Conservation (phyloP, 371 early-diverging fungal genomes). For the Lichtheimia ramosa region DNA sequence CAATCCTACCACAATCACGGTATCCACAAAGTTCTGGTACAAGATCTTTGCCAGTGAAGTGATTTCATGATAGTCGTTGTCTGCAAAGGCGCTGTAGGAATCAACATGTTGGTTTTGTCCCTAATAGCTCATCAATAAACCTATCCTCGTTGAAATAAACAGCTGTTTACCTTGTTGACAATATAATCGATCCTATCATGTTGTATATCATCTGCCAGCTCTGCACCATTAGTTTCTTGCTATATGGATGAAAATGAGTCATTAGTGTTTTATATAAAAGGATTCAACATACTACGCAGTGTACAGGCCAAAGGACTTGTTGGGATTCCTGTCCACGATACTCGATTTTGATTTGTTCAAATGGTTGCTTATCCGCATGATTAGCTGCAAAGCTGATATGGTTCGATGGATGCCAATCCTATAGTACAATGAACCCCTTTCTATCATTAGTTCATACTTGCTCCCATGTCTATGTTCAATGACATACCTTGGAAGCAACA, state of each 20-base stretch:
- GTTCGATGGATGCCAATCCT: constrained; percentile 49
- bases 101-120: constrained; percentile 36
- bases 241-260: neutral
- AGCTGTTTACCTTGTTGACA: constrained; percentile 24
- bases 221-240: constrained; percentile 33
- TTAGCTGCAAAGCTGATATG: constrained; percentile 47
- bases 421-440: neutral
- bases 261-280: neutral
- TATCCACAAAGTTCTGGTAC: constrained; percentile 30
- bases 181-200: constrained; percentile 16
- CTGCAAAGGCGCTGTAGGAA: constrained; percentile 48
- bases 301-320: constrained; percentile 45
- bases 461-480: no score
- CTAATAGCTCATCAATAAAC: constrained; percentile 2
- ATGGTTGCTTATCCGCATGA: constrained; percentile 23
- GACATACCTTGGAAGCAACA: constrained; percentile 36
- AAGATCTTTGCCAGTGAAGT: constrained; percentile 35
- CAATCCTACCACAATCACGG: constrained; percentile 33
- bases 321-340: constrained; percentile 20
- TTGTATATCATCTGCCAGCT: constrained; percentile 13
- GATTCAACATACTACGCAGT: constrained; percentile 44
- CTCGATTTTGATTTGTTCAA: constrained; percentile 28
- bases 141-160: neutral
- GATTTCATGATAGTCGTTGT: constrained; percentile 39
- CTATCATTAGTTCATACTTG: neutral